Base-by-base conservation (phyloP, 148 eudicot genomes). In the Amaranthus cruentus region DNA sequence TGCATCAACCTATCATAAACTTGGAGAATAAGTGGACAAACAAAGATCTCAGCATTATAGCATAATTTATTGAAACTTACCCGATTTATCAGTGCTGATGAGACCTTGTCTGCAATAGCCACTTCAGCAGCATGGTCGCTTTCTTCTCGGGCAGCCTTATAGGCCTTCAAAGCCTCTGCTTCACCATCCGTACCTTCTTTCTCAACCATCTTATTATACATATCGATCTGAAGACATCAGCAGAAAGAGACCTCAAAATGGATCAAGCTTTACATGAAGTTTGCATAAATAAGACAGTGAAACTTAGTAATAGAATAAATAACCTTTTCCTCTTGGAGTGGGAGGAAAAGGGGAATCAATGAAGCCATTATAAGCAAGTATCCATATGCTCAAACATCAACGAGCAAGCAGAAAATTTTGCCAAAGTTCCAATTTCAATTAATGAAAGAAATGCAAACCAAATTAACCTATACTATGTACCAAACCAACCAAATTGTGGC, bases 141-240 rank as follows among this genome's bases (percentile, higher is more conserved):
- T 75, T 85, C 92, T 72, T 85, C 98, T 28, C 81, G 85, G 49
- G 90, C 91, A 78, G 91, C 98, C 82, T 67, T 87, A 68, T 93
- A 90, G 63, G 93, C 92, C 81, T 93, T 86, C 85, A 79, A 75
- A 70, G 94, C 91, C 71, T 83, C 96, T 59, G 71, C 80, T 86
- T 87, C 91, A 70, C 89, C 87, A 42, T 84, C 90, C 9, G 81
- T 79, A 44, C 90, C 92, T 82, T 88, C 93, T 85, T 86, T 86
- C 71, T 86, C 90, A 73, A 87, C 88, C 85, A 93, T 84, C 81
- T 82, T 83, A 80, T 93, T 89, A 78, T 90, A 93, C 64, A 93
- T 80, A 66, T 85, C 86, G 76, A 93, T 85, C 98, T 92, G 75
- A n/a, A 72, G 55, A 70, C 10, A 75, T 66, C 21, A 14, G 52